Conservation (phyloP, 805 yeast genomes). For the Wickerhamomyces canadensis region DNA sequence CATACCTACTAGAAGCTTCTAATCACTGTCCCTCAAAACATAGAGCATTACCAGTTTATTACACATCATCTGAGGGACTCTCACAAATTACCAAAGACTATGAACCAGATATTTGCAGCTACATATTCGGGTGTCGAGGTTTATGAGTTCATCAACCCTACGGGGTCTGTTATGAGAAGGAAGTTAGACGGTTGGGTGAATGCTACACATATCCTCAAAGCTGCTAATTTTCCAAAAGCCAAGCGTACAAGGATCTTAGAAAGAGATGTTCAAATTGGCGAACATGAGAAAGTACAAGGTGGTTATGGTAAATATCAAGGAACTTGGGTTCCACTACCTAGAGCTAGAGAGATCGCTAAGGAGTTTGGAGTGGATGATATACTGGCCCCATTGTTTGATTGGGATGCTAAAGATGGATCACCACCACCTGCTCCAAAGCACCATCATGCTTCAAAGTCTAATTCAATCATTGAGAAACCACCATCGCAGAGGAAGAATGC, state of each 20-base stretch:
- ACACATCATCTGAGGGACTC: too few relatives aligned
- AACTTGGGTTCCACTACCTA: constrained; percentile 86
- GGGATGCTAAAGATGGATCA: constrained; percentile 45
- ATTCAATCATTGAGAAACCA: constrained; percentile 12
- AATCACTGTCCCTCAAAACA: too few relatives aligned
- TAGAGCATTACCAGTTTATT: too few relatives aligned
- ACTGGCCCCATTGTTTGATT: constrained; percentile 63
- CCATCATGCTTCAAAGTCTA: constrained; percentile 48
- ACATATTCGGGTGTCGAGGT: constrained; percentile 80
- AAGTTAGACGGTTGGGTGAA: constrained; percentile 80
- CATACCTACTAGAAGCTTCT: too few relatives aligned
- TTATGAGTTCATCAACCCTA: constrained; percentile 64
- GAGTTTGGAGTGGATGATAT: constrained; percentile 59
- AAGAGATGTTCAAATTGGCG: constrained; percentile 85
- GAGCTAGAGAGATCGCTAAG: constrained; percentile 64
- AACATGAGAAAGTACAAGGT: constrained; percentile 92
- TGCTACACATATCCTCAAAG: constrained; percentile 92
- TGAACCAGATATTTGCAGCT: constrained; percentile 57
- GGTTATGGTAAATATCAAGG: constrained; percentile 97
- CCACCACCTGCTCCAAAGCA: constrained; percentile 64
- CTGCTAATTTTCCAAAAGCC: constrained; percentile 92
- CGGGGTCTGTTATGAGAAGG: constrained; percentile 74
- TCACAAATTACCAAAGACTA: too few relatives aligned
- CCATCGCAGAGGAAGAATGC: constrained; percentile 10
- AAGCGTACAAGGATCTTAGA: constrained; percentile 88